Base-by-base conservation (phyloP, 495 filamentous ascomycete genomes). In the Podospora bellae-mahoneyi region DNA sequence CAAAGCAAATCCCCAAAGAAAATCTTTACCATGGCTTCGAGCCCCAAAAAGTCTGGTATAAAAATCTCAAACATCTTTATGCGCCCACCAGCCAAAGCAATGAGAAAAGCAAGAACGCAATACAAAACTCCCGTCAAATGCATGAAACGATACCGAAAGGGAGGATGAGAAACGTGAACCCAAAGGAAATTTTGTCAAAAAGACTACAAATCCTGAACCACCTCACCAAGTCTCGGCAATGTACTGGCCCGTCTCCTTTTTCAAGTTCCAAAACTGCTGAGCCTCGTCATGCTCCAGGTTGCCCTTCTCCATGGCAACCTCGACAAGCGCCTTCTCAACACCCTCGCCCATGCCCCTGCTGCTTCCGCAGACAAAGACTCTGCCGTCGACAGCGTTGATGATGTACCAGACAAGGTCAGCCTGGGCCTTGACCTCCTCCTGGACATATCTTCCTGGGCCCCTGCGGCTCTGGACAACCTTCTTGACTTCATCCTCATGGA, bases 331-430 rank as follows among this genome's bases (percentile, higher is more conserved):
- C 64, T 85, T 82, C 78, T 97, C 92, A 0, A 99, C 95, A 18
- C 95, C 96, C 76, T 98, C 95, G 55, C 95, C 95, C 95, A 99
- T 99, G 5, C 95, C 95, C 81, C 92, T 91, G 68, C 87, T 91
- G 74, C 90, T 94, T 20, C 95, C 95, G 73, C 96, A 98, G 32
- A 99, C 95, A 76, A 98, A 99, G 18, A 99, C 88, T 13, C 95
- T 86, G 0, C 95, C 95, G 73, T 99, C 95, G 9, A 97, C 81
- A 26, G 92, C 86, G 77, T 97, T 97, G 80, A 97, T 90, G 63
- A 98, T 91, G 75, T 89, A 94, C 95, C 96, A 99, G 19, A 99
- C 95, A 20, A 98, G 84, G 77, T 99, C 94, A 3, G 93, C 93
- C 76, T 97, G 95, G 55, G 90, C 84, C 20, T 87, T 77, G 2